Evolutionary conservation across 2,329 filamentous ascomycete species (phyloP).

Genomic region (Phaeosphaeriaceae sp.): DNA sequence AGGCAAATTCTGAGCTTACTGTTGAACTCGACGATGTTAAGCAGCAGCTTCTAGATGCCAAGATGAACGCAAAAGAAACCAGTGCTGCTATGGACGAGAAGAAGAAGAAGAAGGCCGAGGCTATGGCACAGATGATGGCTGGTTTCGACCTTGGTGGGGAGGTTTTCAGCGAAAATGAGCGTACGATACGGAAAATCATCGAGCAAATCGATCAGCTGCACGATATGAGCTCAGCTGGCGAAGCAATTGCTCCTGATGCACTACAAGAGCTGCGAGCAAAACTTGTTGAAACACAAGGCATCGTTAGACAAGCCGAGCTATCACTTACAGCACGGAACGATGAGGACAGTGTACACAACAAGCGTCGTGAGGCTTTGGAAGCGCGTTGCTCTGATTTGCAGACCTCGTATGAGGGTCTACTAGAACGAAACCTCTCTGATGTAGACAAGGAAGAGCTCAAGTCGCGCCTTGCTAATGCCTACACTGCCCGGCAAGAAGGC

Average conservation of each 20-base stretch:
- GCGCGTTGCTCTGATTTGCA: slow-evolving; percentile 75
- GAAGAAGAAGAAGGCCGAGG: slow-evolving; percentile 97
- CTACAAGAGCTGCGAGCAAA: slow-evolving; percentile 77
- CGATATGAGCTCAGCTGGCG: slow-evolving; percentile 76
- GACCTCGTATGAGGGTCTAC: slow-evolving; percentile 81
- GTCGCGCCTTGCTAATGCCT: slow-evolving; percentile 75
- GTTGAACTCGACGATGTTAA: slow-evolving; percentile 92
- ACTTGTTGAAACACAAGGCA: slow-evolving; percentile 87
- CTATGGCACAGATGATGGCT: slow-evolving; percentile 99
- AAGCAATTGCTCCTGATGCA: slow-evolving; percentile 81
- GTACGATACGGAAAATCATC: slow-evolving; percentile 81
- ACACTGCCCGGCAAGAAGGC: slow-evolving; percentile 74
- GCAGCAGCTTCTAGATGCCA: slow-evolving; percentile 92
- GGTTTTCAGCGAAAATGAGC: slow-evolving; percentile 92
- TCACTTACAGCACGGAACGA: slow-evolving; percentile 75
- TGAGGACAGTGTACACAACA: slow-evolving; percentile 65
- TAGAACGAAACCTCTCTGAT: slow-evolving; percentile 79
- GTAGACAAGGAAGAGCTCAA: slow-evolving; percentile 86
- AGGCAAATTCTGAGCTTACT: slow-evolving; percentile 92
- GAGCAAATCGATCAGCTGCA: slow-evolving; percentile 80
- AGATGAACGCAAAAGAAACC: slow-evolving; percentile 95
- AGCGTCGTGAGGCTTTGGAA: slow-evolving; percentile 78
- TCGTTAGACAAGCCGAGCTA: slow-evolving; percentile 90
- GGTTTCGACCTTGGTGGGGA: slow-evolving; percentile 94
- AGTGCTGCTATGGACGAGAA: slow-evolving; percentile 92